Conservation (phyloP, 202 grass and related monocot species). For the Zoysia matrella region DNA sequence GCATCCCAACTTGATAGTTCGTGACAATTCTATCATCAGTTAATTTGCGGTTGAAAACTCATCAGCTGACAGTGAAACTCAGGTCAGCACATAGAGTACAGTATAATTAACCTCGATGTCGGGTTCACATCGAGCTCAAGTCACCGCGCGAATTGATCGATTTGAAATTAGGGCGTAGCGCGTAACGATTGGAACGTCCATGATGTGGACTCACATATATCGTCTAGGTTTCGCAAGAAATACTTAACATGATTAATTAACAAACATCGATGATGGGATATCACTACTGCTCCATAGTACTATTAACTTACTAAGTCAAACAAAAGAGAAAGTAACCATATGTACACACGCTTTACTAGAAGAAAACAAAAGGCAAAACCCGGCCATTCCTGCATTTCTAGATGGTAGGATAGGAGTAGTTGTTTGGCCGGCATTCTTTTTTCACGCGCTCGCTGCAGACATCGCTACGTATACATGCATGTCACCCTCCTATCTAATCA, state of each 20-base stretch:
- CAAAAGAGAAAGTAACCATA: neutral
- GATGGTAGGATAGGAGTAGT: slow-evolving; percentile 44
- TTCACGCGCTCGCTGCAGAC: neutral
- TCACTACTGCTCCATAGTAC: neutral
- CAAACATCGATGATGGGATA: neutral
- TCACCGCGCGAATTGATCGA: slow-evolving; percentile 25
- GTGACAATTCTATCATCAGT: neutral
- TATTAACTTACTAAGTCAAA: slow-evolving; percentile 15
- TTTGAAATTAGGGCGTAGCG: slow-evolving; percentile 34
- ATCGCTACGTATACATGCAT: neutral
- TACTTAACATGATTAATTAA: neutral
- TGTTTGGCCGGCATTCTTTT: slow-evolving; percentile 69
- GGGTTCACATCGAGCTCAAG: slow-evolving; percentile 42
- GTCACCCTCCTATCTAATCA: slow-evolving; percentile 7
- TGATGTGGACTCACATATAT: slow-evolving; percentile 20
- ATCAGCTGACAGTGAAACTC: slow-evolving; percentile 24
- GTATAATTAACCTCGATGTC: slow-evolving; percentile 14
- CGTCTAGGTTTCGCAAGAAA: slow-evolving; percentile 17
- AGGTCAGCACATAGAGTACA: slow-evolving; percentile 11
- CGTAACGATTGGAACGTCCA: slow-evolving; percentile 38
- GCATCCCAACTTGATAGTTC: slow-evolving; percentile 10
- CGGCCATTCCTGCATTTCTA: too few species aligned
- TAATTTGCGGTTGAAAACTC: slow-evolving; percentile 16
- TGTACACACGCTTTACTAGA: neutral
- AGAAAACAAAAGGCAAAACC: neutral